Percentiles rank a stretch among this genome's conserved stretches.
Evolutionary conservation across 2,329 filamentous ascomycete genomes (phyloP).

Genomic region (Verticillium nubilum): DNA sequence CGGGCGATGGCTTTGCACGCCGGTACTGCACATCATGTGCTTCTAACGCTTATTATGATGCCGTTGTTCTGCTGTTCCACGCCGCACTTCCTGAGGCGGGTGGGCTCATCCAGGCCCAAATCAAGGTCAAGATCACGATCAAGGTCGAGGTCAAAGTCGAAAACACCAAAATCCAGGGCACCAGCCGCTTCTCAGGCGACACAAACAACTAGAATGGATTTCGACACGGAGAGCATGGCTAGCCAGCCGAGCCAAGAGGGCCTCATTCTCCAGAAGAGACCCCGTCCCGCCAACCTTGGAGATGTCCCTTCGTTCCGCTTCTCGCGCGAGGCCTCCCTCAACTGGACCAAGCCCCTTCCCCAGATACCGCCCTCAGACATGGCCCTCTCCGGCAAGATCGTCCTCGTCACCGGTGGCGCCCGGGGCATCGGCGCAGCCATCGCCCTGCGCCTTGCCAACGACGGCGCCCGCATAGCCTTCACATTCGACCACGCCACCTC

Average conservation of each 20-base stretch:
- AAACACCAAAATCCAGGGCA: background rate
- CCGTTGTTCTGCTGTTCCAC: background rate
- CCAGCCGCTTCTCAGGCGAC: background rate
- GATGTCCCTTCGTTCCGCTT: background rate
- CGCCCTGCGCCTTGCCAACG: slow-evolving; percentile 49
- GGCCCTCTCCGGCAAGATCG: slow-evolving; percentile 12
- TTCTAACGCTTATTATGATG: background rate
- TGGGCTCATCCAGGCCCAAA: background rate
- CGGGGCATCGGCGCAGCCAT: slow-evolving; percentile 56
- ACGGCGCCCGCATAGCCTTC: slow-evolving; percentile 40
- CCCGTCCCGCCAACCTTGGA: background rate
- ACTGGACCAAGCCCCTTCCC: slow-evolving; percentile 13
- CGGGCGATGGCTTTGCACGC: background rate
- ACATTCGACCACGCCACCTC: slow-evolving; percentile 12
- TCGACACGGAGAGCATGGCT: background rate
- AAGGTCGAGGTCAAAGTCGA: no score
- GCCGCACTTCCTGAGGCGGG: background rate
- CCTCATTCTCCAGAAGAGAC: background rate
- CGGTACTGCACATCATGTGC: background rate
- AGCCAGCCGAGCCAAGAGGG: slow-evolving; percentile 1
- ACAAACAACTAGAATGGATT: background rate
- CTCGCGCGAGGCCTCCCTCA: slow-evolving; percentile 5
- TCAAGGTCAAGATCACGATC: no score
- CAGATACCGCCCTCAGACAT: slow-evolving; percentile 12
- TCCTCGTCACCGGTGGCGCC: slow-evolving; percentile 27